These are phyloP conservation scores for Phycomyces nitens DNA, from an alignment of 192 early-diverging fungal genomes.

Conservation along the genomic window DNA sequence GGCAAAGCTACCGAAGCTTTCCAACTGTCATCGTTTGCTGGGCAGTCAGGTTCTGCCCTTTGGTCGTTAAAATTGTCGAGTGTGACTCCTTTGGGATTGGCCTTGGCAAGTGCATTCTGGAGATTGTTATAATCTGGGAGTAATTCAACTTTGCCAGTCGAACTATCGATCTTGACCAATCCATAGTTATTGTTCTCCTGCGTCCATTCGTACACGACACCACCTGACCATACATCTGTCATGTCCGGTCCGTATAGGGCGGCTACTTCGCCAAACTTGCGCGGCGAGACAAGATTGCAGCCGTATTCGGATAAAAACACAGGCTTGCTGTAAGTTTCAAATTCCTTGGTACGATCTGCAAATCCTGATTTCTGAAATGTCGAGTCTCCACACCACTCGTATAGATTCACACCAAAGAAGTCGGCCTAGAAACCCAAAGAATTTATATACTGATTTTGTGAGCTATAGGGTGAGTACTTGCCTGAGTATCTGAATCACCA, in stretches of 20 bases:
- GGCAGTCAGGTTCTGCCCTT: conserved; percentile 42
- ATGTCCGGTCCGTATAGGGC: conserved; percentile 69
- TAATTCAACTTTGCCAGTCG: conserved; percentile 36
- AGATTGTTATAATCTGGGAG: conserved; percentile 62
- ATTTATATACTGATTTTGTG: not conserved
- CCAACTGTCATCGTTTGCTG: conserved; percentile 47
- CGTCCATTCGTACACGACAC: conserved; percentile 73
- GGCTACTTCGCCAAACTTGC: conserved; percentile 64
- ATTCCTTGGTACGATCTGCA: conserved; percentile 57
- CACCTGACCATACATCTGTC: conserved; percentile 63
- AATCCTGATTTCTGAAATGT: conserved; percentile 68
- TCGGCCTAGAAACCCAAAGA: conserved; percentile 41
- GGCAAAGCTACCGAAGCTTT: conserved; percentile 52
- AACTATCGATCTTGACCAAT: conserved; percentile 54
- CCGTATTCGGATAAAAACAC: conserved; percentile 76
- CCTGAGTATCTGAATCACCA: conserved; percentile 48
- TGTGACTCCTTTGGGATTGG: conserved; percentile 53
- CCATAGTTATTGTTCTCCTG: conserved; percentile 77
- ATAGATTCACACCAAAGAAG: conserved; percentile 73
- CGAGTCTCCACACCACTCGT: conserved; percentile 73
- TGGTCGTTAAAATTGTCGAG: conserved; percentile 50
- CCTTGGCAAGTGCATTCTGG: conserved; percentile 47
- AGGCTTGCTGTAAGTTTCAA: conserved; percentile 58
- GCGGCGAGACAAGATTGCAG: conserved; percentile 64
- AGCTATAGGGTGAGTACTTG: too few species aligned